phyloP scores from a whole-genome alignment of 2,329 filamentous ascomycete genomes.

The Westerdykella aurantiaca region DNA sequence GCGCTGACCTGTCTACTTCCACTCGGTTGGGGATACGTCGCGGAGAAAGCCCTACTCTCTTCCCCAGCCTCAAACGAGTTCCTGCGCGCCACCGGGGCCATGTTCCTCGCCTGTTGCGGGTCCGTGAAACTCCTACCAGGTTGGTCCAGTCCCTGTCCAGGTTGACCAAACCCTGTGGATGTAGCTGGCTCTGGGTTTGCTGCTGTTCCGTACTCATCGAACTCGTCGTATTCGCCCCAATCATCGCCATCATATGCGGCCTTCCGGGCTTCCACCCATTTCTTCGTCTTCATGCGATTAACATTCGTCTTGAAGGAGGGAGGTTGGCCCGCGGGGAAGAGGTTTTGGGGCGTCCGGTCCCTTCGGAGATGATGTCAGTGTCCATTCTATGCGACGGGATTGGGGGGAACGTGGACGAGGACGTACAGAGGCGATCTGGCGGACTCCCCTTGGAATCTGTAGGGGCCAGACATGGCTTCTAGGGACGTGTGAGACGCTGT shows the following conservation, averaged over 20 bases:
- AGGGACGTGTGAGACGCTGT: not conserved
- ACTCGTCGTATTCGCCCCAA: slow-evolving; percentile 67
- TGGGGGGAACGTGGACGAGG: not conserved
- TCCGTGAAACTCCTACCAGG: slow-evolving; percentile 38
- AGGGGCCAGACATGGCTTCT: slow-evolving; percentile 37
- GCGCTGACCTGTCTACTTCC: slow-evolving; percentile 19
- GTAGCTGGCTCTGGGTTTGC: slow-evolving; percentile 40
- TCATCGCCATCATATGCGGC: slow-evolving; percentile 89
- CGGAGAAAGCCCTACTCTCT: slow-evolving; percentile 48
- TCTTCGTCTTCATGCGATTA: slow-evolving; percentile 81
- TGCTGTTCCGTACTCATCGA: slow-evolving; percentile 52
- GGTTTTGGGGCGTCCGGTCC: slow-evolving; percentile 21
- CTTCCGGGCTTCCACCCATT: slow-evolving; percentile 88
- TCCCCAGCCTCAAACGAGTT: slow-evolving; percentile 54
- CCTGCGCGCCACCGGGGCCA: slow-evolving; percentile 24
- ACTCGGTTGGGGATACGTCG: slow-evolving; percentile 17
- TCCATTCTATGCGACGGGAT: slow-evolving; percentile 10
- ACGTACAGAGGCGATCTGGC: slow-evolving; percentile 37
- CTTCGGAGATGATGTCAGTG: slow-evolving; percentile 22
- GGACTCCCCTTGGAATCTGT: slow-evolving; percentile 34
- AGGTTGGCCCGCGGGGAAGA: slow-evolving; percentile 35
- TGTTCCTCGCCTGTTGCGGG: slow-evolving; percentile 30
- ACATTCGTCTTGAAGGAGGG: slow-evolving; percentile 76
- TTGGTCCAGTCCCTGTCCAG: slow-evolving; percentile 25
- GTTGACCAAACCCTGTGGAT: slow-evolving; percentile 42